Conservation (phyloP, 2,329 filamentous ascomycete genomes). For the Sporothrix phasma region DNA sequence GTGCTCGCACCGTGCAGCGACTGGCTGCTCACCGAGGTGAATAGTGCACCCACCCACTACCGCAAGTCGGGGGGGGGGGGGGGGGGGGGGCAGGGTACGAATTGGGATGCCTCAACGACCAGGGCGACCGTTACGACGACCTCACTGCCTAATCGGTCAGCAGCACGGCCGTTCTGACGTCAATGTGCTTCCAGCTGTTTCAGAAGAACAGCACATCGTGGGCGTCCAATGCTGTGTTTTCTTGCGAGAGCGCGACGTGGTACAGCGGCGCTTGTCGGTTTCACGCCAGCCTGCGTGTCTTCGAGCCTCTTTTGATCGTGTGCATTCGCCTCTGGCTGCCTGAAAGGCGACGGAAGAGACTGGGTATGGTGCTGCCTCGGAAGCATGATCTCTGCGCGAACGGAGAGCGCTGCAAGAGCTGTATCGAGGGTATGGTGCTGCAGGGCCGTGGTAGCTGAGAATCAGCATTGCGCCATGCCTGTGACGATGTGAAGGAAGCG, state of each 20-base stretch:
- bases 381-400: too few relatives aligned
- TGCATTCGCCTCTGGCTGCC: neutral
- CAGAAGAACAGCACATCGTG: neutral
- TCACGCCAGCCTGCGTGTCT: neutral
- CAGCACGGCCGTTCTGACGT: neutral
- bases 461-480: too few relatives aligned
- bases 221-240: neutral
- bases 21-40: slow-evolving; percentile 10
- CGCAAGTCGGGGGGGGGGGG: neutral
- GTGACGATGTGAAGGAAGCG: too few relatives aligned
- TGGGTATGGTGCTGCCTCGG: too few relatives aligned
- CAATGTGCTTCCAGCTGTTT: neutral
- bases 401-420: too few relatives aligned
- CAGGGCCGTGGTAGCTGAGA: too few relatives aligned
- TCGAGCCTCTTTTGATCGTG: neutral
- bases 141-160: neutral
- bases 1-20: neutral
- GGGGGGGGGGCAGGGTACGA: neutral
- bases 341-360: neutral
- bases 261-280: neutral
- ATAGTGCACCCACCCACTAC: neutral
- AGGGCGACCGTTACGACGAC: neutral
- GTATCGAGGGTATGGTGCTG: too few relatives aligned
- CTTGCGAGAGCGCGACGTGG: neutral
- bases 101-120: neutral